These are phyloP conservation scores for Ogataea nakhonphanomensis DNA, from an alignment of 805 yeast genomes.

Conservation along the genomic window DNA sequence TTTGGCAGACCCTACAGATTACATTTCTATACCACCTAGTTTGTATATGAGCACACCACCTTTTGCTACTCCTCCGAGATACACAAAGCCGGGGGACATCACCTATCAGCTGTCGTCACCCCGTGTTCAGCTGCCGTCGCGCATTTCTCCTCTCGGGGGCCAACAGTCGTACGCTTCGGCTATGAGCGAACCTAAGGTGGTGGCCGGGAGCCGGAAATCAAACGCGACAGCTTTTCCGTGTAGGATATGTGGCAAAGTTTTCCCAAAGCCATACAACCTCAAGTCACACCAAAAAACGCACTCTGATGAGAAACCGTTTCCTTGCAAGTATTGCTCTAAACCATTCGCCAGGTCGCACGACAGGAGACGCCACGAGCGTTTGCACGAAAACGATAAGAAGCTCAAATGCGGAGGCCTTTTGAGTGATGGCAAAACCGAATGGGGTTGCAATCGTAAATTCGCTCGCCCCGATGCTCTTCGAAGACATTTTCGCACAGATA, in stretches of 20 bases:
- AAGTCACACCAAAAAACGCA: constrained; percentile 50
- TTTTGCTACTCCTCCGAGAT: not conserved
- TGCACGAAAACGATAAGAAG: constrained; percentile 71
- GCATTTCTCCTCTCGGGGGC: not conserved
- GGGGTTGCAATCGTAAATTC: constrained; percentile 77
- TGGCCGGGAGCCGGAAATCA: not conserved
- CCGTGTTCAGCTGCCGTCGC: not conserved
- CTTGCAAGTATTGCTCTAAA: constrained; percentile 60
- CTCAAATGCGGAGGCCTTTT: constrained; percentile 64
- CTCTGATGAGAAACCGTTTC: constrained; percentile 67
- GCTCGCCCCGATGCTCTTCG: constrained; percentile 78
- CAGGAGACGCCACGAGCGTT: constrained; percentile 67
- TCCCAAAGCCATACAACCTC: constrained; percentile 47
- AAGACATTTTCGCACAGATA: constrained; percentile 71
- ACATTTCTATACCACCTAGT: not conserved
- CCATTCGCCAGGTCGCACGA: constrained; percentile 78
- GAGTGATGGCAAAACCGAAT: constrained; percentile 52
- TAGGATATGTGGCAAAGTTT: constrained; percentile 41
- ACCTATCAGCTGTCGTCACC: not conserved
- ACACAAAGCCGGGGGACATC: not conserved
- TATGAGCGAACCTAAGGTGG: not conserved
- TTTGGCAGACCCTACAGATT: not conserved
- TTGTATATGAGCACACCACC: not conserved
- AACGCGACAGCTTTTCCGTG: constrained; percentile 34
- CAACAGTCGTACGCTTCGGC: not conserved